Conservation (phyloP, 169 alveolate genomes). For the Eimeria necatrix region DNA sequence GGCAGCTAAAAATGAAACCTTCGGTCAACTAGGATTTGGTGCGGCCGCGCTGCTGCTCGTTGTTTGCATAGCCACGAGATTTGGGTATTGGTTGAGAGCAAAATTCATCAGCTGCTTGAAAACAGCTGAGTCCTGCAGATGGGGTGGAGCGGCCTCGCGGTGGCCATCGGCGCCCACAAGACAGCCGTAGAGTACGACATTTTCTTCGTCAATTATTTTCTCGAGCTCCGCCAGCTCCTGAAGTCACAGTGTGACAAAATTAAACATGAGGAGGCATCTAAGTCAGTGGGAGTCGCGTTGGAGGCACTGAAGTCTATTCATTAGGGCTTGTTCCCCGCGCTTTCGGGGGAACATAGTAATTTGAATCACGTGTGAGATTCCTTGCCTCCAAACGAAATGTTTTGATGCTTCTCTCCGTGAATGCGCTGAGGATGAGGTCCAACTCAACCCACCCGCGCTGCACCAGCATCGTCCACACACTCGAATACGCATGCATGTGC, state of each 20-base stretch:
- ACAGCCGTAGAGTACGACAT: constrained; percentile 4
- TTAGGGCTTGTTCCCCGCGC: too few species aligned
- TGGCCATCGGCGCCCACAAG: constrained; percentile 9
- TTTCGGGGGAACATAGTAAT: too few species aligned
- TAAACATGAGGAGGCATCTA: neutral
- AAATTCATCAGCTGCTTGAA: neutral
- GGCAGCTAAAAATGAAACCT: too few species aligned
- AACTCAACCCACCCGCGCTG: constrained; percentile 34
- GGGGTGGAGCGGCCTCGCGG: neutral
- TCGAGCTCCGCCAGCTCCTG: constrained; percentile 39
- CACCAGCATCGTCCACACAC: neutral
- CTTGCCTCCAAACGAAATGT: neutral
- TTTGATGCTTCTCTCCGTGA: neutral
- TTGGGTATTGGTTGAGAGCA: neutral
- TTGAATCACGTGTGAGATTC: neutral
- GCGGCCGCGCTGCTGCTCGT: neutral
- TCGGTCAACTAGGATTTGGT: too few species aligned
- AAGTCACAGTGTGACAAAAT: neutral
- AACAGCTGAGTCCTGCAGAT: neutral
- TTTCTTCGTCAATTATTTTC: constrained; percentile 2
- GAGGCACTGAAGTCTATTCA: too few species aligned
- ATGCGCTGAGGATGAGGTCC: constrained; percentile 27
- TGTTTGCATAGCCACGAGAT: neutral
- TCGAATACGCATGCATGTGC: neutral
- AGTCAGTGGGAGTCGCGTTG: too few species aligned